Base-by-base conservation (phyloP, 2,329 filamentous ascomycete species). In the Diaporthe amygdali region DNA sequence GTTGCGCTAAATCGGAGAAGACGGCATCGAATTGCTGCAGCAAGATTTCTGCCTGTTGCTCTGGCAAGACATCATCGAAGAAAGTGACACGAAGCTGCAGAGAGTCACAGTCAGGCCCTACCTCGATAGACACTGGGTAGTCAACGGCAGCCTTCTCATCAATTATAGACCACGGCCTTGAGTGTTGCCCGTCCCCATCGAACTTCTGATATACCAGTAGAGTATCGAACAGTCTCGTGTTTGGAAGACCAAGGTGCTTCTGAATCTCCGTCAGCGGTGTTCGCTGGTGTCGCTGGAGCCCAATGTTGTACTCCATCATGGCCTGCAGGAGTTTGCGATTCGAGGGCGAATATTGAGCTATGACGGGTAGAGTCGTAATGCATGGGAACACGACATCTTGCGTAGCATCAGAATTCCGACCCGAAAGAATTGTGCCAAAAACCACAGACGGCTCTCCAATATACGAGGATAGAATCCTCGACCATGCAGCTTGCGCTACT, bases 391-490 rank as follows among this genome's bases (percentile, higher is more conserved):
- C 86, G 5, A 88, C 87, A 7, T 85, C 78, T 22, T 87, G 84
- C 0, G 91, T 89, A n/a, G 86, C 83, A 5, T 91, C 86, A 0
- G 86, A 86, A 4, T 87, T 90, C 41, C 94, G 86, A 1, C 94
- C 94, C 10, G 95, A 95, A 9, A 97, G 84, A 0, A 95, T 93
- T 17, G 93, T 86, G 0, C 95, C 96, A 78, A 96, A 97, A 0
- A 92, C 91, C 0, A 96, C 91, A 7, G 87, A 87, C 3, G 83
- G 77, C 77, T 97, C 94, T 1, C 94, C 95, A 17, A 91, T 87
- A 76, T 97, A 97, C 0, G 91, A 89, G 0, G 93, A 87, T 0
- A 98, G 84, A 0, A 98, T 77, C 9, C 90, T 86, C 2, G 92
- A 87, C 95, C 95, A 98, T 2, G 93, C 89, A 3, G 91, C 92